Base-by-base conservation (phyloP, 139 green algal species). In the Chlamydomonas incerta region DNA sequence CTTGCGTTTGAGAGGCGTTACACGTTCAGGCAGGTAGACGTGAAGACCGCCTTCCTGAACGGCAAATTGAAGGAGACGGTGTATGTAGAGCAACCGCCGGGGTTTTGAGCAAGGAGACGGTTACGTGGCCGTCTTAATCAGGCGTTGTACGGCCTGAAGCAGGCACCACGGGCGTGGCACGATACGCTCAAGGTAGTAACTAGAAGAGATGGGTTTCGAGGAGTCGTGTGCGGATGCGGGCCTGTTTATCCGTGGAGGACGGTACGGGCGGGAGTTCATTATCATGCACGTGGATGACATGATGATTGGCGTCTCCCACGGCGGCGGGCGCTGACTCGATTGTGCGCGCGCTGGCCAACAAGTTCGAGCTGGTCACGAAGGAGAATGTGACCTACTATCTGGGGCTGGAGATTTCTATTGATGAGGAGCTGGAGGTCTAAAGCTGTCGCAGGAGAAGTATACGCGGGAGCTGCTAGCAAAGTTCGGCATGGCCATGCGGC, bases 31-130 rank as follows among this genome's bases (percentile, higher is more conserved):
- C 87, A 94, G 29, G 24, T 95, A 0, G 90, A 95, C 72, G 87
- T 94, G 21, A 91, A 92, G 57, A 94, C 93, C 6, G 93, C 93
- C 3, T 94, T 93, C 82, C 77, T 94, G 9, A 89, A 95, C n/a
- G 87, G 91, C 17, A 69, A 90, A 41, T 65, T 92, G 31, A 79
- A 81, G n/a, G 85, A 92, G 62, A 41, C 67, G 28, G 72, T 91
- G 34, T 23, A 11, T 88, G 83, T 24, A 60, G 69, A 86, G 65
- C 23, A 88, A 58, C 60, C 28, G 23, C 28, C 24, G 8, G 60
- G 13, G 2, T n/a, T 34, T 34, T 8, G 60, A 67, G 9, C 17
- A 90, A 85, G 80, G n/a, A 62, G 34, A 65, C 67, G 57, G 50
- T 93, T 35, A 46, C 24, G 57, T 77, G 34, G 66, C 47, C 86